Evolutionary conservation across 2,329 filamentous ascomycete genomes (phyloP).

Genomic region (Triangularia verruculosa): DNA sequence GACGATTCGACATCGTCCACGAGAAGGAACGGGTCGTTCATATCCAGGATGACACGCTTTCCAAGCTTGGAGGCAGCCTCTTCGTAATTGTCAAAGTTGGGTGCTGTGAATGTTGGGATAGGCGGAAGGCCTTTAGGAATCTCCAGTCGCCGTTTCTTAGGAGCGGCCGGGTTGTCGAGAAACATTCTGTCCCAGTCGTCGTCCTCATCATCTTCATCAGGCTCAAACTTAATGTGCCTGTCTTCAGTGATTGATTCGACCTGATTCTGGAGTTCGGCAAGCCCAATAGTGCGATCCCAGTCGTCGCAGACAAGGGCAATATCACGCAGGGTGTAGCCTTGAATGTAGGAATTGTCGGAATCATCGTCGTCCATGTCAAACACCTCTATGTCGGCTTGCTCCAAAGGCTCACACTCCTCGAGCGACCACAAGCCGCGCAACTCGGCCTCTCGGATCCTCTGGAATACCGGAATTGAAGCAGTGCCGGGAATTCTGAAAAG

Average conservation of each 20-base stretch:
- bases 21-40: slow-evolving; percentile 84
- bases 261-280: slow-evolving; percentile 35
- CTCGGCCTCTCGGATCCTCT: slow-evolving; percentile 53
- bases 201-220: slow-evolving; percentile 55
- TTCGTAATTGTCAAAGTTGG: slow-evolving; percentile 79
- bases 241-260: slow-evolving; percentile 22
- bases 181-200: slow-evolving; percentile 65
- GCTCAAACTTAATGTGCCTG: slow-evolving; percentile 36
- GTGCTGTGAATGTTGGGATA: slow-evolving; percentile 59
- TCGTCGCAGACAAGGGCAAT: slow-evolving; percentile 83
- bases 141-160: slow-evolving; percentile 62
- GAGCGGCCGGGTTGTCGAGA: slow-evolving; percentile 43
- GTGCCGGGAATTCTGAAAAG: slow-evolving; percentile 73
- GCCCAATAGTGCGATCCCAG: slow-evolving; percentile 66
- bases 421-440: slow-evolving; percentile 46
- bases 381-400: slow-evolving; percentile 45
- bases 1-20: slow-evolving; percentile 69
- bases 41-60: slow-evolving; percentile 77
- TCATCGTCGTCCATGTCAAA: slow-evolving; percentile 43
- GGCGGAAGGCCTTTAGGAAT: slow-evolving; percentile 52
- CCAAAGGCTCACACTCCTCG: slow-evolving; percentile 39
- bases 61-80: slow-evolving; percentile 67
- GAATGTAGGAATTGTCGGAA: slow-evolving; percentile 63
- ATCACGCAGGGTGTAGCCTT: slow-evolving; percentile 74
- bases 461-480: slow-evolving; percentile 50